phyloP scores from a whole-genome alignment of 2,329 filamentous ascomycete genomes.

The Leptographium procerum region DNA sequence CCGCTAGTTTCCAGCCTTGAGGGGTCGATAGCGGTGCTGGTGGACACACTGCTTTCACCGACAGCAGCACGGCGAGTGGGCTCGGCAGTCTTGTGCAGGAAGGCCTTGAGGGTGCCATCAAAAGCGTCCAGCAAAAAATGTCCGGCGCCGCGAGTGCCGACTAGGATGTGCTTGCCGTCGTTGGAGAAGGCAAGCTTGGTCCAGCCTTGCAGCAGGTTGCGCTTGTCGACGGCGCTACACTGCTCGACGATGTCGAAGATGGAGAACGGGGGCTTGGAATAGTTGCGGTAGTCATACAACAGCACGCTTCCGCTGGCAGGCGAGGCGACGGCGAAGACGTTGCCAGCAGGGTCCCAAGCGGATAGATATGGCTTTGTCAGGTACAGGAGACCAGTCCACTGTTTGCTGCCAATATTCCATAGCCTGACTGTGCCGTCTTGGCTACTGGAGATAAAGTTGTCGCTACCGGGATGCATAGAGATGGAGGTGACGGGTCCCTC shows the following conservation, averaged over 20 bases:
- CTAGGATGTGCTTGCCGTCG: conserved; percentile 75
- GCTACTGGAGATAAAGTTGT: conserved; percentile 86
- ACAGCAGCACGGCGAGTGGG: conserved; percentile 40
- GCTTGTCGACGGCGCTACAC: conserved; percentile 34
- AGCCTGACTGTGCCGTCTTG: conserved; percentile 84
- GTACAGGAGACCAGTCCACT: conserved; percentile 69
- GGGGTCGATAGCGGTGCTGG: conserved; percentile 21
- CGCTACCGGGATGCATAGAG: conserved; percentile 70
- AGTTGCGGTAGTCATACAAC: conserved; percentile 89
- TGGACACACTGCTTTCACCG: conserved; percentile 31
- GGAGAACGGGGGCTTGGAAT: conserved; percentile 80
- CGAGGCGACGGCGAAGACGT: conserved; percentile 81
- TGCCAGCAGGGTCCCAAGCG: conserved; percentile 85
- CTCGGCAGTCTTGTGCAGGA: conserved; percentile 49
- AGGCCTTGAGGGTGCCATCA: conserved; percentile 66
- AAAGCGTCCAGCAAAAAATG: conserved; percentile 95
- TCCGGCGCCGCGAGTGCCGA: conserved; percentile 72
- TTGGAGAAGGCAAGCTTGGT: conserved; percentile 92
- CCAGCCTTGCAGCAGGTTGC: conserved; percentile 61
- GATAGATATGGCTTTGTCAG: conserved; percentile 72
- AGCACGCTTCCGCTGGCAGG: conserved; percentile 68
- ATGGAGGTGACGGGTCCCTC: conserved; percentile 74
- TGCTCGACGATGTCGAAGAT: conserved; percentile 67
- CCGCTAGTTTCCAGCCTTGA: conserved; percentile 47
- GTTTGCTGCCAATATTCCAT: conserved; percentile 77